Conservation (phyloP, 176 grass and related monocot species). For the barley (Hordeum vulgare) region MorexV3_pseudomolecules_assembly NC_058521.1:27886012-27886511, state of each 20-base stretch:
- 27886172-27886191: slow-evolving; percentile 12
- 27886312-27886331: too few relatives aligned
- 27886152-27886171: slow-evolving; percentile 21
- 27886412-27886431: not conserved
- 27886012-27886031: not conserved
- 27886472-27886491: not conserved
- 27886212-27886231: slow-evolving; percentile 5
- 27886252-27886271: not conserved
- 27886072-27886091: not conserved
- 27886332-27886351: too few relatives aligned
- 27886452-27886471: too few relatives aligned
- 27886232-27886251: not conserved
- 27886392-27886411: too few relatives aligned
- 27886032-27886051: slow-evolving; percentile 24
- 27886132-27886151: not conserved
- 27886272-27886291: too few relatives aligned
- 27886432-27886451: not conserved
- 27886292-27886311: too few relatives aligned
- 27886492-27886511: not conserved
- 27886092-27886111: not conserved
- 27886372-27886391: too few relatives aligned
- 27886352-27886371: too few relatives aligned
- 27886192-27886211: slow-evolving; percentile 32
- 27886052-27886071: slow-evolving; percentile 8
- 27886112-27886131: slow-evolving; percentile 3